phyloP scores from a whole-genome alignment of 2,329 filamentous ascomycete genomes.

The Phyllosticta citribraziliensis region DNA sequence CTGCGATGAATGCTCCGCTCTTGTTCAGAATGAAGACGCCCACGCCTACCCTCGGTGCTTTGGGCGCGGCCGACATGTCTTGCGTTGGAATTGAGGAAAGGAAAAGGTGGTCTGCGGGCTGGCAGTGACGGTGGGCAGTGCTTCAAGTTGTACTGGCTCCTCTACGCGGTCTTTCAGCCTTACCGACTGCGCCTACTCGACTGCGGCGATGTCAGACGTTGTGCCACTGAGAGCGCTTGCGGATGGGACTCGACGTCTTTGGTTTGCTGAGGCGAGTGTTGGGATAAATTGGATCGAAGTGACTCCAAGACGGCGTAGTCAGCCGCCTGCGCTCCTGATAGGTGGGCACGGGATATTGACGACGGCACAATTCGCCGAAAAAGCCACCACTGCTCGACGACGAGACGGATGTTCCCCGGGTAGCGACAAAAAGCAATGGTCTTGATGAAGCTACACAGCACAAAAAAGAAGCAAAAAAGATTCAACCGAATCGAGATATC shows the following conservation, averaged over 20 bases:
- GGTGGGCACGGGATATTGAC: neutral
- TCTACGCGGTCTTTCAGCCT: too few relatives aligned
- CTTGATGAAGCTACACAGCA: neutral
- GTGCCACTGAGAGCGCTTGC: neutral
- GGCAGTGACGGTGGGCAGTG: too few relatives aligned
- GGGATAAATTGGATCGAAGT: neutral
- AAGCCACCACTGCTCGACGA: neutral
- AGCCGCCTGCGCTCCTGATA: neutral
- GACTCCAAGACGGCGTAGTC: neutral
- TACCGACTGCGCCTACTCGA: too few relatives aligned
- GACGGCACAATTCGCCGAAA: neutral
- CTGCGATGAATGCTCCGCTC: neutral
- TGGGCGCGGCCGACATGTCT: neutral
- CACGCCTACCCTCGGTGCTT: neutral
- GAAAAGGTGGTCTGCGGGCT: too few relatives aligned
- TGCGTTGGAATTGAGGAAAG: neutral
- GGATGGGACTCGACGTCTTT: neutral
- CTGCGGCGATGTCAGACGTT: neutral
- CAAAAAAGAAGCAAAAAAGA: neutral
- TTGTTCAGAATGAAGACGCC: slow-evolving; percentile 6
- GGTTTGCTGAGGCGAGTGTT: neutral
- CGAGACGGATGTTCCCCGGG: too few relatives aligned
- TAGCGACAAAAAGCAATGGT: neutral
- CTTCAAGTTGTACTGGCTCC: too few relatives aligned
- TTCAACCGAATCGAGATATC: neutral